These are phyloP conservation scores for Massariosphaeria phaeospora DNA, from an alignment of 495 filamentous ascomycete genomes.

Conservation along the genomic window DNA sequence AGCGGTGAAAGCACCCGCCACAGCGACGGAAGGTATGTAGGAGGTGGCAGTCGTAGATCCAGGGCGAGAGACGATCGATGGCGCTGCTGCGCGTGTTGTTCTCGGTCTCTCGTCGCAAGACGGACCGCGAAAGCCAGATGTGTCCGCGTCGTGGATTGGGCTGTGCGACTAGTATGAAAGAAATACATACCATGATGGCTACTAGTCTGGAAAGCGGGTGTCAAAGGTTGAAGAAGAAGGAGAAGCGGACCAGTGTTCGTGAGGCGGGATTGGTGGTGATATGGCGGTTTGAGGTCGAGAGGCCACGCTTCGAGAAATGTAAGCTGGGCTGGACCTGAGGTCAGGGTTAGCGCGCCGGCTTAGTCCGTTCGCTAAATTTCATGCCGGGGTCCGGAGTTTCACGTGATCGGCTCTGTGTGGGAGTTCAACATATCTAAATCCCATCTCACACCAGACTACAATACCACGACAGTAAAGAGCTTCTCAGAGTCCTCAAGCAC, in stretches of 20 bases:
- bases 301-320: slow-evolving; percentile 33
- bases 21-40: no score
- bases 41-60: no score
- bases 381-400: background rate
- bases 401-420: background rate
- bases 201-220: no score
- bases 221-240: background rate
- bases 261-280: slow-evolving; percentile 10
- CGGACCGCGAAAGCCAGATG: background rate
- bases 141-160: background rate
- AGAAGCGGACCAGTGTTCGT: background rate
- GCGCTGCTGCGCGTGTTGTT: no score
- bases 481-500: background rate
- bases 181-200: slow-evolving; percentile 14
- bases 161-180: background rate
- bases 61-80: no score
- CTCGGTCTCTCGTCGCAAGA: no score
- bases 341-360: slow-evolving; percentile 20
- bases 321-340: slow-evolving; percentile 8
- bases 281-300: slow-evolving; percentile 9
- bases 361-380: slow-evolving; percentile 3
- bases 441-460: background rate
- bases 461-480: background rate
- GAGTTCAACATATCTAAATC: background rate
- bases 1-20: background rate